Conservation (phyloP, 75 land plant species). For the Adiantum capillusveneris region DNA sequence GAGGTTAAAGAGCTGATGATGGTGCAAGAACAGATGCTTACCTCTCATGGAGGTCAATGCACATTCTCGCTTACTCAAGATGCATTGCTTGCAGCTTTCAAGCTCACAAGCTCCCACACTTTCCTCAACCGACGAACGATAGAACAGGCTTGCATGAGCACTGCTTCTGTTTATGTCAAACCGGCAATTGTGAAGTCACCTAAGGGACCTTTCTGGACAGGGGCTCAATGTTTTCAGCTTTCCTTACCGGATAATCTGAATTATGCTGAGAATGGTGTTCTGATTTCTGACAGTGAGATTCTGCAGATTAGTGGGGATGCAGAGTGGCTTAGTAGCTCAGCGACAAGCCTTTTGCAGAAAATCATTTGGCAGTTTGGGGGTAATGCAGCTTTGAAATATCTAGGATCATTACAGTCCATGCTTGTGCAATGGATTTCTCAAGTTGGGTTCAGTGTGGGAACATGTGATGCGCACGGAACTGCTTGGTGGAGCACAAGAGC, state of each 20-base stretch:
- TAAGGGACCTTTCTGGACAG: conserved; percentile 59
- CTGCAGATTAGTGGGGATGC: conserved; percentile 21
- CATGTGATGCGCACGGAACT: conserved; percentile 53
- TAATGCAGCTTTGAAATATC: conserved; percentile 39
- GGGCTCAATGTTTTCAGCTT: conserved; percentile 46
- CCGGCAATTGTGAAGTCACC: conserved; percentile 59
- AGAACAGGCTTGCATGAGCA: conserved; percentile 40
- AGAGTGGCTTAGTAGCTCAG: conserved; percentile 25
- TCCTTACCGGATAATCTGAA: conserved; percentile 44
- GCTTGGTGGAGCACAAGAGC: conserved; percentile 6
- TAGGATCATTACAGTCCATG: conserved; percentile 50
- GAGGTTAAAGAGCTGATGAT: conserved; percentile 66
- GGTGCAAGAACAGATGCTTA: conserved; percentile 63
- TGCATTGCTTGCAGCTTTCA: conserved; percentile 45
- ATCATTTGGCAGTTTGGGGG: conserved; percentile 52
- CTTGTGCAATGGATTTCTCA: conserved; percentile 52
- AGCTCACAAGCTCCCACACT: conserved; percentile 28
- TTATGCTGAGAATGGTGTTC: conserved; percentile 29
- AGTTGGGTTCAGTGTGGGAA: conserved; percentile 56
- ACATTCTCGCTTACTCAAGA: conserved; percentile 64
- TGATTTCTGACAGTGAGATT: conserved; percentile 46
- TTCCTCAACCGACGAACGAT: conserved; percentile 40
- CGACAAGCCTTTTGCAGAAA: conserved; percentile 35
- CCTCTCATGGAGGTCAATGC: conserved; percentile 58
- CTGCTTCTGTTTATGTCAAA: conserved; percentile 19